phyloP scores from a whole-genome alignment of 2,329 filamentous ascomycete species.

The Curvularia spicifera region DNA sequence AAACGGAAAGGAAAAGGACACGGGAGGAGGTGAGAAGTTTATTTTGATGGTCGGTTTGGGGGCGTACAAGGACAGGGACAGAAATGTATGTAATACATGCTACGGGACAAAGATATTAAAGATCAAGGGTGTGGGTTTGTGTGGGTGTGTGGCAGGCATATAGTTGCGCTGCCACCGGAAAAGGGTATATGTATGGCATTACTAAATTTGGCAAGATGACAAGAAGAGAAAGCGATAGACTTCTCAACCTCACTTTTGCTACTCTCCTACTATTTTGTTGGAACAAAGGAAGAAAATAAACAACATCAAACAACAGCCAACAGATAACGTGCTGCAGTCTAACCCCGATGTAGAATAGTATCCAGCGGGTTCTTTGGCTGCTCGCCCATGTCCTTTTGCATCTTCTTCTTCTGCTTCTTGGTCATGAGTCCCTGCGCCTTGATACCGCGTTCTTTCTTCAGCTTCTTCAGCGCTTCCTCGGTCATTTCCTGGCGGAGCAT shows the following conservation, averaged over 20 bases:
- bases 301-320: background rate
- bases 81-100: no score
- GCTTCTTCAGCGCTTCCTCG: conserved; percentile 64
- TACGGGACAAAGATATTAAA: no score
- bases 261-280: background rate
- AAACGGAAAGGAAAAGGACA: no score
- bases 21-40: no score
- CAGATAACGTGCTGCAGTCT: conserved; percentile 4
- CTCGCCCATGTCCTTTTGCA: conserved; percentile 27
- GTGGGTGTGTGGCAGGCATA: no score
- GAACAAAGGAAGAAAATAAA: background rate
- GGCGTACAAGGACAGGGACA: no score
- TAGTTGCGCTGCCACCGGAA: no score
- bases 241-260: background rate
- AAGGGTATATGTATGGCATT: no score
- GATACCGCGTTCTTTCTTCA: conserved; percentile 54
- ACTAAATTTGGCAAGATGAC: background rate
- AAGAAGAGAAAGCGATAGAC: background rate
- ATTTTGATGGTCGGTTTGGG: no score
- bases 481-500: conserved; percentile 80
- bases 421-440: conserved; percentile 39
- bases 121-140: no score
- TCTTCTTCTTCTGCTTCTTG: conserved; percentile 32
- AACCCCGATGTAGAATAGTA: conserved; percentile 37
- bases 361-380: conserved; percentile 36